Percentiles rank a stretch among this genome's conserved stretches.
Conservation (phyloP, 345 rosid genomes). For the Euphorbia peplus region DNA sequence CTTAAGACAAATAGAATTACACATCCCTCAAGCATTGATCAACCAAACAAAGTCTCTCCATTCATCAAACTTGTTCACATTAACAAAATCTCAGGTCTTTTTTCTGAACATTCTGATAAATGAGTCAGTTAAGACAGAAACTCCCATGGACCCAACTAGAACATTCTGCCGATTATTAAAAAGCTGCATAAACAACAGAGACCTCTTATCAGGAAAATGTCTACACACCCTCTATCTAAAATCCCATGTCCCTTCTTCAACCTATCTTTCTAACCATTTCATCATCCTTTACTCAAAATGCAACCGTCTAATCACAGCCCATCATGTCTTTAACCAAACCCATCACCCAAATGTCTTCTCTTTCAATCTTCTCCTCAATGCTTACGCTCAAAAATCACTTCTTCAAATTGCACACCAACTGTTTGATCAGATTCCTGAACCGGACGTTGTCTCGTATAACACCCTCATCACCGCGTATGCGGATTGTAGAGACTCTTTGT, state of each 20-base stretch:
- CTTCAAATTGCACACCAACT: slow-evolving; percentile 45
- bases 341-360: slow-evolving; percentile 66
- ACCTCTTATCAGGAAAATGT: slow-evolving; percentile 57
- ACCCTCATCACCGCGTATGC: slow-evolving; percentile 75
- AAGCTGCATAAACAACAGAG: slow-evolving; percentile 46
- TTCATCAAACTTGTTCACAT: too few relatives aligned
- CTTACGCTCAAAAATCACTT: slow-evolving; percentile 46
- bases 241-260: slow-evolving; percentile 56
- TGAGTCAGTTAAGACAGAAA: slow-evolving; percentile 46
- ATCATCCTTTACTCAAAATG: slow-evolving; percentile 84
- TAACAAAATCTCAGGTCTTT: too few relatives aligned
- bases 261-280: slow-evolving; percentile 86
- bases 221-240: slow-evolving; percentile 75
- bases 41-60: too few relatives aligned
- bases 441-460: slow-evolving; percentile 73
- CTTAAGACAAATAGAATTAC: too few relatives aligned
- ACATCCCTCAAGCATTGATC: too few relatives aligned
- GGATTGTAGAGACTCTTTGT: slow-evolving; percentile 43
- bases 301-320: slow-evolving; percentile 51
- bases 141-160: slow-evolving; percentile 41
- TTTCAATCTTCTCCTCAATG: slow-evolving; percentile 60
- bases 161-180: slow-evolving; percentile 53
- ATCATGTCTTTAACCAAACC: slow-evolving; percentile 43
- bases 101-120: too few relatives aligned
- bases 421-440: slow-evolving; percentile 82